These are phyloP conservation scores for Annulohypoxylon nitens DNA, from an alignment of 495 filamentous ascomycete genomes.

Conservation along the genomic window DNA sequence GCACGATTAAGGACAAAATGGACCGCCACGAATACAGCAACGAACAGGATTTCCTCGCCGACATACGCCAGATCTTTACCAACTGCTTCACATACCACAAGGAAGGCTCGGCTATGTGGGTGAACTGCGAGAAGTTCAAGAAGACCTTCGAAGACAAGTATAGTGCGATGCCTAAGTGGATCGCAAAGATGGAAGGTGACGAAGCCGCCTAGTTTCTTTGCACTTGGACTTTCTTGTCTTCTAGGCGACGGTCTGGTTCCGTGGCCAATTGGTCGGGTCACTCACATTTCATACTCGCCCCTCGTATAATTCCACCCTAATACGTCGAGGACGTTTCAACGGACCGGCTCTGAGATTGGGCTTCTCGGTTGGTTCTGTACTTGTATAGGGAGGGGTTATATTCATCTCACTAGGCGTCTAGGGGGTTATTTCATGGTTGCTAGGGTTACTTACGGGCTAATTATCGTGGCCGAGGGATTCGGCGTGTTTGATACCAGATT, in stretches of 20 bases:
- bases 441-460: background rate
- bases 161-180: constrained; percentile 63
- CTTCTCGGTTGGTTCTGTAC: constrained; percentile 6
- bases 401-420: background rate
- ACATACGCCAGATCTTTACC: constrained; percentile 64
- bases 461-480: background rate
- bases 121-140: constrained; percentile 60
- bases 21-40: constrained; percentile 56
- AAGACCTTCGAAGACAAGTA: constrained; percentile 66
- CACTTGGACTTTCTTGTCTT: background rate
- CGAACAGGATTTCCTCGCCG: constrained; percentile 59
- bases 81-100: constrained; percentile 65
- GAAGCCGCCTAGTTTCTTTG: constrained; percentile 47
- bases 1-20: constrained; percentile 65
- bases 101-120: constrained; percentile 59
- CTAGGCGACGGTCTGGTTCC: background rate
- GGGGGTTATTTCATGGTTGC: too few relatives aligned
- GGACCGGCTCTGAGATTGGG: constrained; percentile 7
- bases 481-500: constrained; percentile 5
- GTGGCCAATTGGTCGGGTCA: background rate
- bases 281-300: background rate
- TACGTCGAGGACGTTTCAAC: background rate
- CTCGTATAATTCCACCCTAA: constrained; percentile 5
- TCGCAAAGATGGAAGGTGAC: constrained; percentile 61
- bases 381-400: constrained; percentile 20